Evolutionary conservation across 2,329 filamentous ascomycete genomes (phyloP).

Genomic region (Aspergillus cejpii): DNA sequence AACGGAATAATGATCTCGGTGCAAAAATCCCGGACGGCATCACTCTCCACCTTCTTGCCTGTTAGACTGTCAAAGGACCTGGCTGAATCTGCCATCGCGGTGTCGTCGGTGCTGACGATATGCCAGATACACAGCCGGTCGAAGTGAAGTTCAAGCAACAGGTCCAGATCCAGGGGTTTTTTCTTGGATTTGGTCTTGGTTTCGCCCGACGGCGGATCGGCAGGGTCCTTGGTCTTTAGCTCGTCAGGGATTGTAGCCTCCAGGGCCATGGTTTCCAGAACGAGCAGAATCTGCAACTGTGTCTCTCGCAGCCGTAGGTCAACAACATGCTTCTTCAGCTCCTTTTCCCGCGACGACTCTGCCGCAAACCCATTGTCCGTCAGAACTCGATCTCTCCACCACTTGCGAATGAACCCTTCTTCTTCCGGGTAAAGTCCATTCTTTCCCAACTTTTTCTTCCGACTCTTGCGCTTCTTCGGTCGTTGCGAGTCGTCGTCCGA

Average conservation of each 20-base stretch:
- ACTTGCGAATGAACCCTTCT: slow-evolving; percentile 38
- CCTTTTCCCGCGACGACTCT: slow-evolving; percentile 31
- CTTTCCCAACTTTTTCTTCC: slow-evolving; percentile 42
- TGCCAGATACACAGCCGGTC: slow-evolving; percentile 49
- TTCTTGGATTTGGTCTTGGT: slow-evolving; percentile 31
- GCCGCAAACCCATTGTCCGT: slow-evolving; percentile 20
- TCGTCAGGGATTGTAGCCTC: slow-evolving; percentile 26
- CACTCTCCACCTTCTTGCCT: slow-evolving; percentile 35
- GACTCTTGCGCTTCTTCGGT: slow-evolving; percentile 29
- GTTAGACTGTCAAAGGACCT: slow-evolving; percentile 26
- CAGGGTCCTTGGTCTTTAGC: slow-evolving; percentile 16
- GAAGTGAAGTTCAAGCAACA: slow-evolving; percentile 43
- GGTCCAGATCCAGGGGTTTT: slow-evolving; percentile 37
- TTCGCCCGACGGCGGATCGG: slow-evolving; percentile 12
- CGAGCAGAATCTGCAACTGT: slow-evolving; percentile 45
- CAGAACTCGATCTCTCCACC: slow-evolving; percentile 41
- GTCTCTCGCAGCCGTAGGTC: slow-evolving; percentile 45
- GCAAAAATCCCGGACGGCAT: slow-evolving; percentile 46
- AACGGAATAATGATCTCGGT: slow-evolving; percentile 47
- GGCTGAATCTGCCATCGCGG: slow-evolving; percentile 22
- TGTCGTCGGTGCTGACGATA: slow-evolving; percentile 40
- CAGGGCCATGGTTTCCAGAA: slow-evolving; percentile 44
- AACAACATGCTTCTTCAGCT: slow-evolving; percentile 37
- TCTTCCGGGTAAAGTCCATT: slow-evolving; percentile 45
- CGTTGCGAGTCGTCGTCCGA: slow-evolving; percentile 31